Conservation (phyloP, 1,284 basidiomycete genomes). For the Mycena sp. region DNA sequence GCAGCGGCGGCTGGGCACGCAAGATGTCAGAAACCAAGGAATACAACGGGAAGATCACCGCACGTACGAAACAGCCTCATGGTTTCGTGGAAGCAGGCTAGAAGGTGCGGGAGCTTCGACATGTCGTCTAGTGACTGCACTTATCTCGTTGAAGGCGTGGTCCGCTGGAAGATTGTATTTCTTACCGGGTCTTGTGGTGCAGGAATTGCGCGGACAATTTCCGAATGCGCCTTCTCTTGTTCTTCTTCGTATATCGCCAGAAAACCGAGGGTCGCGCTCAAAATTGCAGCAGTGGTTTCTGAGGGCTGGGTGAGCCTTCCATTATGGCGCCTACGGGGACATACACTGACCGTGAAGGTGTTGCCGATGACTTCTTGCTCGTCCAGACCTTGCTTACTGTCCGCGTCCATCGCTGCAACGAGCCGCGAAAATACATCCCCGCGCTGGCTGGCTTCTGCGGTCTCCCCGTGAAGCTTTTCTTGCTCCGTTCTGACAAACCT, state of each 20-base stretch:
- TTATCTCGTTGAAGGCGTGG: background rate
- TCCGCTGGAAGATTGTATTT: background rate
- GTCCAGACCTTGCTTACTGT: too few species aligned
- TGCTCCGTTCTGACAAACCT: too few species aligned
- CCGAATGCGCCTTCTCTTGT: constrained; percentile 39
- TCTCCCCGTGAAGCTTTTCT: too few species aligned
- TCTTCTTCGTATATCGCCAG: constrained; percentile 41
- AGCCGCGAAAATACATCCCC: too few species aligned
- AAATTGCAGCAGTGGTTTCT: constrained; percentile 40
- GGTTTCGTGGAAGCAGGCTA: constrained; percentile 39
- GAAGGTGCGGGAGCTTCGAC: constrained; percentile 29
- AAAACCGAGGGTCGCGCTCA: constrained; percentile 36
- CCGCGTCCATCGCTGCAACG: too few species aligned
- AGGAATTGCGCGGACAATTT: constrained; percentile 26
- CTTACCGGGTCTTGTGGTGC: background rate
- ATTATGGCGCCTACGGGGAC: too few species aligned
- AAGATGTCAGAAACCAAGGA: background rate
- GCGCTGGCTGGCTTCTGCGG: too few species aligned
- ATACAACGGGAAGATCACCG: background rate
- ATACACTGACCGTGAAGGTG: too few species aligned
- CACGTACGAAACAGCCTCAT: constrained; percentile 37
- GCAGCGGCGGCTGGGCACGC: constrained; percentile 28
- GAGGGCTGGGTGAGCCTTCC: too few species aligned
- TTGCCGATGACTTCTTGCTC: too few species aligned
- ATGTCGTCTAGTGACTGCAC: constrained; percentile 25